Conservation (phyloP, 2,329 filamentous ascomycete genomes). For the Colletotrichum siamense region DNA sequence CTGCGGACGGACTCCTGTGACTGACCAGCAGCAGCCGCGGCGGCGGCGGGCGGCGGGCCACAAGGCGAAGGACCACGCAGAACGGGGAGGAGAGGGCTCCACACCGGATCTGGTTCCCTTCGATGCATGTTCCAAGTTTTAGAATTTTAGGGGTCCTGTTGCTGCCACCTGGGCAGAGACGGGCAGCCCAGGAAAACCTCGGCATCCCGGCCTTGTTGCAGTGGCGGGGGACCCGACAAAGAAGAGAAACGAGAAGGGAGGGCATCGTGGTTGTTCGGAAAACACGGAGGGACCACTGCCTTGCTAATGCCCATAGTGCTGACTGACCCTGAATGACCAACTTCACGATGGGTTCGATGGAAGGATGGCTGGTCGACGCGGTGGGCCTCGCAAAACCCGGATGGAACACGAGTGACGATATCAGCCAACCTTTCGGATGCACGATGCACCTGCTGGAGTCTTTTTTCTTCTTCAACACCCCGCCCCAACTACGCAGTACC, state of each 20-base stretch:
- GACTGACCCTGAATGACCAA: neutral
- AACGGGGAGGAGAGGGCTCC: neutral
- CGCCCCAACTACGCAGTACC: neutral
- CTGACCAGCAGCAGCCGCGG: neutral
- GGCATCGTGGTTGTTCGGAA: neutral
- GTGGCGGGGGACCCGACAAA: neutral
- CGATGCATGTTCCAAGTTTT: slow-evolving; percentile 19
- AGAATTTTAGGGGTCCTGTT: slow-evolving; percentile 15
- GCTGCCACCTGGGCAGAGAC: neutral
- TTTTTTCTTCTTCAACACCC: neutral
- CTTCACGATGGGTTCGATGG: neutral
- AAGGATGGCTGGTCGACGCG: slow-evolving; percentile 8
- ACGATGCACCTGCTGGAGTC: neutral
- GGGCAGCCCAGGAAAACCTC: neutral
- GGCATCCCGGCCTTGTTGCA: slow-evolving; percentile 7
- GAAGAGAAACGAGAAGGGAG: neutral
- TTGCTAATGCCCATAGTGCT: neutral
- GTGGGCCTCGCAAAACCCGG: slow-evolving; percentile 9
- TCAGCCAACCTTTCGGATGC: neutral
- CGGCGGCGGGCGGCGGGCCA: neutral
- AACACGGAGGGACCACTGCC: neutral
- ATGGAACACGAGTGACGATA: slow-evolving; percentile 19
- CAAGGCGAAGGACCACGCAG: neutral
- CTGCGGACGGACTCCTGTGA: neutral
- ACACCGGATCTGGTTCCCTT: slow-evolving; percentile 6